A percentile compares a stretch with the other conserved stretches of the same genome.
Evolutionary conservation across 768 basidiomycete genomes (phyloP).

Genomic region (Rubroboletus pulcherrimus): DNA sequence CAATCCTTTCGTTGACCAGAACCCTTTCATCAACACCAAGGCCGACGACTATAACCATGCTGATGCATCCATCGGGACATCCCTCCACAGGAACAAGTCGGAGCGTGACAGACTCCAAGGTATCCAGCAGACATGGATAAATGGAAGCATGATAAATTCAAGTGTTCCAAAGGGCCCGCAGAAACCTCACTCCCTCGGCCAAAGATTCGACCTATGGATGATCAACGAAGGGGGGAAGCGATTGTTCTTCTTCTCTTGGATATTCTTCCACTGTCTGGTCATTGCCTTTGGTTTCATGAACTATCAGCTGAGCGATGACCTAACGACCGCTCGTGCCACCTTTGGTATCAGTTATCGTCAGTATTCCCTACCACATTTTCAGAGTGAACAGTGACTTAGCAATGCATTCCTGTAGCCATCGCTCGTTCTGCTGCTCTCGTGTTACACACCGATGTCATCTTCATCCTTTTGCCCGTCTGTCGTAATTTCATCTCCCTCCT

Average conservation of each 20-base stretch:
- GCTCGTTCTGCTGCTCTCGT: constrained; percentile 88
- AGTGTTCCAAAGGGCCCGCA: constrained; percentile 29
- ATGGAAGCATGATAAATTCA: constrained; percentile 31
- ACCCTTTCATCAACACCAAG: constrained; percentile 40
- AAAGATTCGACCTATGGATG: constrained; percentile 76
- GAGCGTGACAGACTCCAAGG: constrained; percentile 84
- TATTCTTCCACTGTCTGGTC: constrained; percentile 78
- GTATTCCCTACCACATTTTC: constrained; percentile 18
- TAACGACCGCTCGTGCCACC: constrained; percentile 53
- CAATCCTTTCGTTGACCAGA: constrained; percentile 45
- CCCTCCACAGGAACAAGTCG: constrained; percentile 81
- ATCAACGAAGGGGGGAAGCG: constrained; percentile 85
- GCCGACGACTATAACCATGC: constrained; percentile 29
- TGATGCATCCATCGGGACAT: constrained; percentile 28
- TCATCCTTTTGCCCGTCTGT: constrained; percentile 94
- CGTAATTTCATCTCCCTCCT: constrained; percentile 90
- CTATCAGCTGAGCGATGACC: constrained; percentile 79
- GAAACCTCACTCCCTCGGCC: constrained; percentile 37
- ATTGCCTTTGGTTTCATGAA: constrained; percentile 72
- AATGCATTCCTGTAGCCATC: constrained; percentile 48
- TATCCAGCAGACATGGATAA: constrained; percentile 61
- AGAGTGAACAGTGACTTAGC: not conserved
- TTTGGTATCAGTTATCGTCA: constrained; percentile 81
- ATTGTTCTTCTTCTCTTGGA: constrained; percentile 77
- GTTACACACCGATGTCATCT: constrained; percentile 86